A percentile compares a stretch with the other conserved stretches of the same genome.
Conservation (phyloP, 768 basidiomycete species). For the Pisolithus sp. region DNA sequence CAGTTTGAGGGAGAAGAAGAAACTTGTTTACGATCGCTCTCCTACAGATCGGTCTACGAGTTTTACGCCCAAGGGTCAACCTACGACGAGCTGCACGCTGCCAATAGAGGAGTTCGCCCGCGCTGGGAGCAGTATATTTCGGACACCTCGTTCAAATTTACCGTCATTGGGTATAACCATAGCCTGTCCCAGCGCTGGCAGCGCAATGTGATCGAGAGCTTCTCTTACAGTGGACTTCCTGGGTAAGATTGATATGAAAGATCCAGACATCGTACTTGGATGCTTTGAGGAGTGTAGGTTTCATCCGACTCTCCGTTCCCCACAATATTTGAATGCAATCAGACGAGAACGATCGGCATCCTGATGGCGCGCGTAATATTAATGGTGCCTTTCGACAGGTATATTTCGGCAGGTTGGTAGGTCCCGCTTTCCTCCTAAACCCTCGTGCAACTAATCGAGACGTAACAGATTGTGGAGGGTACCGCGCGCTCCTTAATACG, state of each 20-base stretch:
- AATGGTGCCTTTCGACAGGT: constrained; percentile 65
- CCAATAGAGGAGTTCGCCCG: constrained; percentile 35
- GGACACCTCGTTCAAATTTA: constrained; percentile 76
- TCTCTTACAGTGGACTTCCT: constrained; percentile 79
- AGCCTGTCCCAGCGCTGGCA: constrained; percentile 65
- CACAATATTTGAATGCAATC: neutral
- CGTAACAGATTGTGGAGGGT: constrained; percentile 48
- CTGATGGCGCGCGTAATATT: constrained; percentile 45
- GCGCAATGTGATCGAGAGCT: constrained; percentile 64
- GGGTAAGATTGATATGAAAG: constrained; percentile 77
- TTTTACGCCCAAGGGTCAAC: constrained; percentile 65
- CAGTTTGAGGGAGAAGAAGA: neutral
- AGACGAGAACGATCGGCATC: constrained; percentile 50
- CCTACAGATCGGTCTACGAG: constrained; percentile 64
- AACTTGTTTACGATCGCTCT: neutral
- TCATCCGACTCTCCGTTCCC: neutral
- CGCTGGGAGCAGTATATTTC: constrained; percentile 56
- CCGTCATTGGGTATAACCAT: constrained; percentile 68
- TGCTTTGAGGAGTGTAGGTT: constrained; percentile 85
- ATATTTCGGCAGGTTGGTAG: constrained; percentile 85
- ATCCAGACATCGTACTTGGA: constrained; percentile 64
- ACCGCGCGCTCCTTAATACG: constrained; percentile 61
- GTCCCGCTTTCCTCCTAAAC: constrained; percentile 19
- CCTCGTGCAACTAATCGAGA: neutral
- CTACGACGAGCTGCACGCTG: constrained; percentile 66